Conservation (phyloP, 2,329 filamentous ascomycete genomes). For the Colletotrichum higginsianum region DNA sequence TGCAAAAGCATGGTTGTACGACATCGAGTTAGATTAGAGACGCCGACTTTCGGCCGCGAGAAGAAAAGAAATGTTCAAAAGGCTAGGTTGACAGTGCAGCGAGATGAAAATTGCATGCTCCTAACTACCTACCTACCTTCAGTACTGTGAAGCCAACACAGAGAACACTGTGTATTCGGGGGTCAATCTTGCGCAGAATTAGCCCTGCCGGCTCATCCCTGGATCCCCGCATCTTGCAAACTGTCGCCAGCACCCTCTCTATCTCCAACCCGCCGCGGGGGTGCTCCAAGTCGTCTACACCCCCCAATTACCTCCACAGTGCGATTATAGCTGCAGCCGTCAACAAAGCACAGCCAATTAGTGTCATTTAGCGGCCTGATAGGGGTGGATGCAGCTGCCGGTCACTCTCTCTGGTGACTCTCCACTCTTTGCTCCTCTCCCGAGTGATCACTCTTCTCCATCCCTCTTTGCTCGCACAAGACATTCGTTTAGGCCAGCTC, state of each 20-base stretch:
- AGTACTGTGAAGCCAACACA: background rate
- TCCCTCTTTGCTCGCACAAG: conserved; percentile 26
- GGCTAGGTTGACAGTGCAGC: background rate
- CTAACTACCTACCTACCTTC: no score
- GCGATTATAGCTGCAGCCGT: conserved; percentile 25
- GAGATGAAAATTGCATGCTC: background rate
- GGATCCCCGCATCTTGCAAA: conserved; percentile 20
- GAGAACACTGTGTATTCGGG: background rate
- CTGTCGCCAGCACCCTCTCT: background rate
- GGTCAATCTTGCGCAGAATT: background rate
- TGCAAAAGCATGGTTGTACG: conserved; percentile 9
- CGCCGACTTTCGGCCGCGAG: background rate
- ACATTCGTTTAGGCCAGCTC: conserved; percentile 26
- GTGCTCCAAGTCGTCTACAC: no score
- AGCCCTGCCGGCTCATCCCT: conserved; percentile 10
- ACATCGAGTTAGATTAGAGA: background rate
- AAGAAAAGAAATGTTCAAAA: background rate
- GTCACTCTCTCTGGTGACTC: conserved; percentile 6
- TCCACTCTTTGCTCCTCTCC: conserved; percentile 28
- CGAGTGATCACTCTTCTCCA: conserved; percentile 35
- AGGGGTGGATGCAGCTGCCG: conserved; percentile 29
- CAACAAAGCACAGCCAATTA: conserved; percentile 28
- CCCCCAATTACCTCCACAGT: conserved; percentile 35
- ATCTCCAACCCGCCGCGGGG: background rate
- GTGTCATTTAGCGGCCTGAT: conserved; percentile 30